Conservation (phyloP, 2,329 filamentous ascomycete genomes). For the Pezicula rhizophila region DNA sequence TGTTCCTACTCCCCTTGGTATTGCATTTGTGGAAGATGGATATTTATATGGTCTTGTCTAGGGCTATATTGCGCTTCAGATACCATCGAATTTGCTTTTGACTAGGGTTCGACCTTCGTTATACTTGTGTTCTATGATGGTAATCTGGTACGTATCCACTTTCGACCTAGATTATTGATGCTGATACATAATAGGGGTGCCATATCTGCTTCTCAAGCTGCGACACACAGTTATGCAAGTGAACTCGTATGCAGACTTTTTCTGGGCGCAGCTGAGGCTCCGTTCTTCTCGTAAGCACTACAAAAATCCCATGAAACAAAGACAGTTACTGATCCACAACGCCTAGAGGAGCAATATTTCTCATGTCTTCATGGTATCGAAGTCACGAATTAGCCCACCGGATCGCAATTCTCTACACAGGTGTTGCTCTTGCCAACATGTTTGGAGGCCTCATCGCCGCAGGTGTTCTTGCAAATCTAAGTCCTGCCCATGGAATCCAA, state of each 20-base stretch:
- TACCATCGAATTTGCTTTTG: conserved; percentile 34
- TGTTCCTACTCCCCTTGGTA: not conserved
- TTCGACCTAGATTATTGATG: too few relatives aligned
- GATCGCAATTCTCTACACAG: conserved; percentile 37
- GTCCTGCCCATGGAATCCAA: conserved; percentile 1
- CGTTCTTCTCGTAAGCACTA: conserved; percentile 33
- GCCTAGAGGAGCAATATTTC: not conserved
- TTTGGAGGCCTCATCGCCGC: conserved; percentile 49
- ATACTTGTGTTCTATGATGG: conserved; percentile 33
- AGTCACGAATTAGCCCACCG: conserved; percentile 33
- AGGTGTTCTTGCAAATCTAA: conserved; percentile 15
- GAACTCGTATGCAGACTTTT: conserved; percentile 30
- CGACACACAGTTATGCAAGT: conserved; percentile 32
- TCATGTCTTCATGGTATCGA: not conserved
- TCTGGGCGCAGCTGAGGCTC: conserved; percentile 5
- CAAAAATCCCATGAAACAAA: not conserved
- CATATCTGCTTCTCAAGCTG: conserved; percentile 27
- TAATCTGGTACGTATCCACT: conserved; percentile 20
- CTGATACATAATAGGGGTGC: conserved; percentile 12
- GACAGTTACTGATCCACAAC: too few relatives aligned
- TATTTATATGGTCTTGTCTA: conserved; percentile 19
- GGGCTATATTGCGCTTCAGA: conserved; percentile 24
- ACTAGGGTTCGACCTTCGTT: conserved; percentile 32
- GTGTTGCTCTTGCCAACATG: conserved; percentile 31
- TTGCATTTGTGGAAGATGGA: not conserved